Evolutionary conservation across 768 basidiomycete species (phyloP), one percentile per base, ranked within the genome.

Genomic region (Phylloporus sp.): DNA sequence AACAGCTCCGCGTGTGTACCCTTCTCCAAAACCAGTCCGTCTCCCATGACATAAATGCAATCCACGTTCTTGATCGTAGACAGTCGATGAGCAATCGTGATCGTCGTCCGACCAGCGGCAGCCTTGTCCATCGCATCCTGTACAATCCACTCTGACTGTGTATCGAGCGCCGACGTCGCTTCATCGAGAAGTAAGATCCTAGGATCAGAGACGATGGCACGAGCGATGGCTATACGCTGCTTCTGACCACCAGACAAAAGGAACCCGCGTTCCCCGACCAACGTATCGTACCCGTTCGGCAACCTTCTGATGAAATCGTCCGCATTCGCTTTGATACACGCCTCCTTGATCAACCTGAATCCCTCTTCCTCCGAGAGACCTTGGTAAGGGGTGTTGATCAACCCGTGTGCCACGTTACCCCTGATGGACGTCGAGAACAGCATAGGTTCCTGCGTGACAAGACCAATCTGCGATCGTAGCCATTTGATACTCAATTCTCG

Each of bases 91-190:
- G 88, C 84, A 44, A 89, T 86, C 8, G 85, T 86, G 65, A 89
- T 86, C 0, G 85, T 87, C 9, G 86, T 88, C 42, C 86, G 82
- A 36, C 83, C 86, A 65, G 65, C 76, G 21, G 87, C 73, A 53
- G 90, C 90, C 65, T 90, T 90, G 62, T 95, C 90, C 42, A 93
- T 63, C 18, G 90, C 91, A 64, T 93, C 86, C 67, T 93, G 91
- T 1, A 95, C 91, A 48, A 93, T 75, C 48, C 89, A 90, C 61
- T 86, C 83, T 3, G 86, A 87, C 55, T 86, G 87, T 0, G 90
- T 90, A 67, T 93, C 91, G n/a, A 93, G 75, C 28, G 90, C 91
- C 52, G 81, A 82, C 2, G 90, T 93, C 10, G 86, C 89, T 55
- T 94, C 91, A 50, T 94, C 91, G 37, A 94, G 77, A n/a, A 95